phyloP scores from a whole-genome alignment of 371 early-diverging fungal species.

The Haplosporangium sp. region DNA sequence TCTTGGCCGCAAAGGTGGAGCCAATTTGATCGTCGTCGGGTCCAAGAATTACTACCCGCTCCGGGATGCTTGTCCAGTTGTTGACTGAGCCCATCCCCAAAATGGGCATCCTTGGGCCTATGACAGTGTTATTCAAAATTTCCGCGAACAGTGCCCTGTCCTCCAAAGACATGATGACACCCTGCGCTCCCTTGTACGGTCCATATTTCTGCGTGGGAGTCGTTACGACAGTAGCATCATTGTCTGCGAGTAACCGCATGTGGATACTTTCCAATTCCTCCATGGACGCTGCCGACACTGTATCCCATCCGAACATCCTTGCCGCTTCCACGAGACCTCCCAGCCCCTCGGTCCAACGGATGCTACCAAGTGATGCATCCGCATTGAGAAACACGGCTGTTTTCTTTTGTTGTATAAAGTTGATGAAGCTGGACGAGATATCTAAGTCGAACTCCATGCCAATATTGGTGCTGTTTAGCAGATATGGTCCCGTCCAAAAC shows the following conservation, averaged over 20 bases:
- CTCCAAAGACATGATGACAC: slow-evolving; percentile 29
- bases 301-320: slow-evolving; percentile 40
- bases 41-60: slow-evolving; percentile 23
- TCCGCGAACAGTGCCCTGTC: slow-evolving; percentile 18
- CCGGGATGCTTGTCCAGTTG: slow-evolving; percentile 27
- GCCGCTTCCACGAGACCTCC: slow-evolving; percentile 49
- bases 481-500: slow-evolving; percentile 55
- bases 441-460: slow-evolving; percentile 53
- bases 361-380: slow-evolving; percentile 33
- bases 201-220: slow-evolving; percentile 3
- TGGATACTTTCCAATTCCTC: slow-evolving; percentile 15
- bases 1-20: slow-evolving; percentile 24
- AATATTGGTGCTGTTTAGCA: slow-evolving; percentile 55
- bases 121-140: slow-evolving; percentile 14
- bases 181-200: slow-evolving; percentile 30
- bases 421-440: slow-evolving; percentile 34
- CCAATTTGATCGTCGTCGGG: slow-evolving; percentile 30
- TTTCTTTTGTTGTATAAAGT: slow-evolving; percentile 47
- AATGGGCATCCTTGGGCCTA: slow-evolving; percentile 12
- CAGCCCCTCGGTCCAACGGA: slow-evolving; percentile 42
- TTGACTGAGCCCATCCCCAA: slow-evolving; percentile 26
- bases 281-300: slow-evolving; percentile 31
- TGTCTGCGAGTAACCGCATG: background rate
- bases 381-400: slow-evolving; percentile 55
- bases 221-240: background rate